A percentile compares a stretch with the other conserved stretches of the same genome.
These are phyloP conservation scores for Pyrus betulifolia DNA, from an alignment of 306 rosid species.

Conservation along the genomic window DNA sequence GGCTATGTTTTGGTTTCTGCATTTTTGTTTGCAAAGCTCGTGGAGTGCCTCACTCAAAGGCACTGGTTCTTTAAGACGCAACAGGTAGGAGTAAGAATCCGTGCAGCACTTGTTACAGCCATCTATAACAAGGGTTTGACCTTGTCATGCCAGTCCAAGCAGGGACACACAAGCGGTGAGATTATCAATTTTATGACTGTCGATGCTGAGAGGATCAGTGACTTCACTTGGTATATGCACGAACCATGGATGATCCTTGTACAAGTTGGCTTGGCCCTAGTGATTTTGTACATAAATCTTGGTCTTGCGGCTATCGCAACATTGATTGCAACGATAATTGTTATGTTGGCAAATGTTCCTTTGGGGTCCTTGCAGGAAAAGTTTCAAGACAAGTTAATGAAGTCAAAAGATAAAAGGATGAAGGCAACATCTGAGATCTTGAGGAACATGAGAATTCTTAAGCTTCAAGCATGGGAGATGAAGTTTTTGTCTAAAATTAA, in stretches of 20 bases:
- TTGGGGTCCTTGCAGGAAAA: slow-evolving; percentile 55
- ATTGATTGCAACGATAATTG: slow-evolving; percentile 47
- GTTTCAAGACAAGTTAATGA: slow-evolving; percentile 73
- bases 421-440: slow-evolving; percentile 69
- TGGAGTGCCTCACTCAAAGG: slow-evolving; percentile 58
- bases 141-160: slow-evolving; percentile 57
- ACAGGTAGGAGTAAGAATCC: slow-evolving; percentile 51
- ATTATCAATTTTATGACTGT: slow-evolving; percentile 76
- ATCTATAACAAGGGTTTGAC: slow-evolving; percentile 64
- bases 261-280: slow-evolving; percentile 59
- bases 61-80: slow-evolving; percentile 57
- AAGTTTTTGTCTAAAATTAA: slow-evolving; percentile 66
- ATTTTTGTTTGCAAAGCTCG: slow-evolving; percentile 57
- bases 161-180: slow-evolving; percentile 54
- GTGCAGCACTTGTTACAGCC: slow-evolving; percentile 46
- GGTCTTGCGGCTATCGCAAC: slow-evolving; percentile 75
- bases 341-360: slow-evolving; percentile 69
- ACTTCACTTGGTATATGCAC: slow-evolving; percentile 62
- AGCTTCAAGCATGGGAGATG: slow-evolving; percentile 91
- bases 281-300: slow-evolving; percentile 58
- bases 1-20: slow-evolving; percentile 50
- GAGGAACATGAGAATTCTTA: slow-evolving; percentile 78
- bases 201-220: slow-evolving; percentile 74
- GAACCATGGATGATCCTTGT: slow-evolving; percentile 56
- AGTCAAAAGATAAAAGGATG: slow-evolving; percentile 78